A percentile compares a stretch with the other conserved stretches of the same genome.
These are phyloP conservation scores for Talaromyces sp. DNA, from an alignment of 2,329 filamentous ascomycete species.

Conservation along the genomic window DNA sequence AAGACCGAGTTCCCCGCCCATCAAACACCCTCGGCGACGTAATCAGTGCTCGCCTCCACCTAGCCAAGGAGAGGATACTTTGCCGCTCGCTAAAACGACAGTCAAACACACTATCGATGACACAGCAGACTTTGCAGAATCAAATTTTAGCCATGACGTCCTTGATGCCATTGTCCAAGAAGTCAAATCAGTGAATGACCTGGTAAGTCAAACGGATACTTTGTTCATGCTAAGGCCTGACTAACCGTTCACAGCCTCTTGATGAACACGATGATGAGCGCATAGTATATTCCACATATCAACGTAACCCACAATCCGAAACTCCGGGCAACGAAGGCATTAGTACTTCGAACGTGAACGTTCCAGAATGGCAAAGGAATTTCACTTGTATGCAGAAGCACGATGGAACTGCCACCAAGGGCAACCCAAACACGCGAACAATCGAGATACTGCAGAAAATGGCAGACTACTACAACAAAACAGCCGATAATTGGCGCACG, in stretches of 20 bases:
- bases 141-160: slow-evolving; percentile 40
- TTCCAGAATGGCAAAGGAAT: slow-evolving; percentile 32
- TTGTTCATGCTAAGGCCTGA: neutral
- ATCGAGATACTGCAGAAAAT: slow-evolving; percentile 74
- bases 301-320: neutral
- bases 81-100: neutral
- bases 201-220: slow-evolving; percentile 33
- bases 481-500: slow-evolving; percentile 71
- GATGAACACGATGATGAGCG: slow-evolving; percentile 24
- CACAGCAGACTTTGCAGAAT: neutral
- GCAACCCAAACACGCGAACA: slow-evolving; percentile 67
- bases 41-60: slow-evolving; percentile 12
- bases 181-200: slow-evolving; percentile 53
- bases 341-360: slow-evolving; percentile 11
- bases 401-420: slow-evolving; percentile 34
- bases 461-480: slow-evolving; percentile 68
- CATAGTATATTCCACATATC: neutral
- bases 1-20: slow-evolving; percentile 16
- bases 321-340: slow-evolving; percentile 12
- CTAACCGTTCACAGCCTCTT: slow-evolving; percentile 21
- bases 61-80: slow-evolving; percentile 10
- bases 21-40: slow-evolving; percentile 22
- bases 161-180: slow-evolving; percentile 61
- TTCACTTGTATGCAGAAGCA: slow-evolving; percentile 58
- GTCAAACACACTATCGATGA: neutral